These are phyloP conservation scores for Mycena venus DNA, from an alignment of 768 basidiomycete genomes.

Conservation along the genomic window DNA sequence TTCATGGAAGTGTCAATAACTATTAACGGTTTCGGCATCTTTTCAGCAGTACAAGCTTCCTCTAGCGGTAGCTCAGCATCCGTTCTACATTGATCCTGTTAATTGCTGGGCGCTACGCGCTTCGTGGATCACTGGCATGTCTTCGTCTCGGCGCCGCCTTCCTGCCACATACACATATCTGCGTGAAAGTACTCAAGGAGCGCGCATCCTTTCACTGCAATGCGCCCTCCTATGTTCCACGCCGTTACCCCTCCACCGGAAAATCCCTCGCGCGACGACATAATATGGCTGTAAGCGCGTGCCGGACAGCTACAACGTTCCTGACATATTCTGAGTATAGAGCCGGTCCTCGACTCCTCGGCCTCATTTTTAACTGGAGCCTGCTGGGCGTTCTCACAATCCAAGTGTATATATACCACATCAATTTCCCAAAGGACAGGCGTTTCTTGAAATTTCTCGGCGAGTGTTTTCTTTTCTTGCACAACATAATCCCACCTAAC, in stretches of 20 bases:
- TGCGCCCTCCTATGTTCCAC: too few species aligned
- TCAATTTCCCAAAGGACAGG: constrained; percentile 34
- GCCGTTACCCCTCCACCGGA: constrained; percentile 25
- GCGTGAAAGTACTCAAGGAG: neutral
- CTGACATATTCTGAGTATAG: neutral
- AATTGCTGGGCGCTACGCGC: neutral
- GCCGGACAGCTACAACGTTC: neutral
- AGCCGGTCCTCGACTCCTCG: constrained; percentile 32
- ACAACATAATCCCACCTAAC: neutral
- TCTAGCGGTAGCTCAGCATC: neutral
- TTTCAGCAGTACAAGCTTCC: too few species aligned
- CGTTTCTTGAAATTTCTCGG: constrained; percentile 27
- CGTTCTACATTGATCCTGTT: neutral
- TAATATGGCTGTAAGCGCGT: constrained; percentile 30
- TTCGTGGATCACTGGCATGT: neutral
- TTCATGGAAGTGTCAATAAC: neutral
- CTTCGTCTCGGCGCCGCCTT: neutral
- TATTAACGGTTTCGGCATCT: too few species aligned
- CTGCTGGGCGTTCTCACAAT: constrained; percentile 34
- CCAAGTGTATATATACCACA: constrained; percentile 35
- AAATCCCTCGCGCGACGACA: constrained; percentile 22
- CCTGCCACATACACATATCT: neutral
- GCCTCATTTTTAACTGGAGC: constrained; percentile 35
- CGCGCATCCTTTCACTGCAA: neutral
- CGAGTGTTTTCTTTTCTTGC: neutral